Base-by-base conservation (phyloP, 1,139 yeast species). In the Debaryomyces sp. region DNA sequence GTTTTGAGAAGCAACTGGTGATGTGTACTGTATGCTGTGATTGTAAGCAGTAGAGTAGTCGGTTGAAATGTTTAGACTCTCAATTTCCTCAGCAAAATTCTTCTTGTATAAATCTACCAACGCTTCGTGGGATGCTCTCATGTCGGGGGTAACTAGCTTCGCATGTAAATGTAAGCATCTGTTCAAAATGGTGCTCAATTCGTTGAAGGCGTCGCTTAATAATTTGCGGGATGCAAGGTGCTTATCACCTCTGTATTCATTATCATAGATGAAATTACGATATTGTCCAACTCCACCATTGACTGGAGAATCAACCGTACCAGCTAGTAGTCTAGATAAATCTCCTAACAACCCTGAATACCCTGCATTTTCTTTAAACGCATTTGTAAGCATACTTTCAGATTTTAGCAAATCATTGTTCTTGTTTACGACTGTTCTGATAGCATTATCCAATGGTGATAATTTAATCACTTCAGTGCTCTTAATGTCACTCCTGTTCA, bases 241-340 rank as follows among this genome's bases (percentile, higher is more conserved):
- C n/a, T 72, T 73, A 49, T 75, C 68, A 5, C 63, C 70, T 36
- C 62, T 63, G 50, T 71, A 71, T 49, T 68, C 68, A 7, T 71
- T 58, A 50, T 77, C 79, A 34, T 68, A 71, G 59, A 88, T 81
- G 66, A 90, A 89, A 2, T 81, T 80, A 51, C 94, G 78, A 69
- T 88, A 90, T 60, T 88, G 90, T 5, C 90, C 89, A 54, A 90
- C 89, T 50, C 97, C 97, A 34, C 97, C 97, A 64, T 90, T 90
- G 9, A 90, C 95, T 5, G 97, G 97, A 0, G 96, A 84, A 62
- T 90, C 96, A 49, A 90, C 94, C 0, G 97, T 89, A 43, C 97
- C 97, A 0, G 94, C 82, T 46, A 90, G 73, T 56, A 84, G 85
- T 67, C 96, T 78, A 9, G 94, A 87, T 50, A 90, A 75, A 62